Base-by-base conservation (phyloP, 2,329 filamentous ascomycete species). In the Hysterium pulicare region DNA sequence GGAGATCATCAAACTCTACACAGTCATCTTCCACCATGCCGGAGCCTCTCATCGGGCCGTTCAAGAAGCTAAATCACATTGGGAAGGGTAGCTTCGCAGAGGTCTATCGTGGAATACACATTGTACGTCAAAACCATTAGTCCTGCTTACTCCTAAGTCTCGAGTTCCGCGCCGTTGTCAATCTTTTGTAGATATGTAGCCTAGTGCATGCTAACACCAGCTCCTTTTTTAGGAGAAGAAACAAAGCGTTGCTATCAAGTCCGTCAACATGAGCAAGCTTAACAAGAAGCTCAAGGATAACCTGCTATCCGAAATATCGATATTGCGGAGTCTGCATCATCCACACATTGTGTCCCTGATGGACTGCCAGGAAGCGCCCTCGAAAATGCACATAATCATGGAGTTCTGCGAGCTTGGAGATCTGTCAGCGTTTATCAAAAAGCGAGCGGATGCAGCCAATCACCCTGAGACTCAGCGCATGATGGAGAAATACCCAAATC, bases 251-350 rank as follows among this genome's bases (percentile, higher is more conserved):
- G 93, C 93, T 47, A 89, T 98, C 79, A 98, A 98, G 70, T 95
- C 90, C 20, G 93, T 98, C 67, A 89, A 95, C 59, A 79, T 94
- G 55, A 79, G 78, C 53, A 91, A 93, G 61, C 78, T 98, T 19
- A 96, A 94, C 70, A 90, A 87, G 73, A 97, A 97, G 72, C 81
- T 98, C 42, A 94, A 91, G 64, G 90, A 96, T 50, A 98, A 97
- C 68, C 82, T 98, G 40, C 90, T 93, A 56, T 84, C 86, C 60
- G 93, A 98, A 73, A 97, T 98, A 65, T 80, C 91, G 57, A 98
- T 98, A 51, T 83, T 98, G 61, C 93, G 93, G 70, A 87, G 83
- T 50, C 79, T 98, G 21, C 87, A 93, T 46, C 93, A 98, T 69
- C 93, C 93, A 21, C 93, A 98, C 64, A 96, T 98, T 56, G 93